phyloP scores from a whole-genome alignment of 106 monocot genomes.

The Iris macrosiphon region DNA sequence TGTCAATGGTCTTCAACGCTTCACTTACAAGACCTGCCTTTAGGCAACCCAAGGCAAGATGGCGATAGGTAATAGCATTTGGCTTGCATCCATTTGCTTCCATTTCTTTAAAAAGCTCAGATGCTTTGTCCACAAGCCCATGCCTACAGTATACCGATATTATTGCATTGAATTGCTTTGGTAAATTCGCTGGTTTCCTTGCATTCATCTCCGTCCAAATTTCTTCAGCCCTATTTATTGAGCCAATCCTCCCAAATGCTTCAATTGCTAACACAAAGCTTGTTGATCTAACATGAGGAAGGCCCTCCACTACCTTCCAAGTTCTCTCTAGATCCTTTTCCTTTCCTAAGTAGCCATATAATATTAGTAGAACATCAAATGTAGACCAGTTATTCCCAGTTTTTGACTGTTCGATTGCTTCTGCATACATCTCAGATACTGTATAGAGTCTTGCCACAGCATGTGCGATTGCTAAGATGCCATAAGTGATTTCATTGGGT shows the following conservation, averaged over 20 bases:
- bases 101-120: slow-evolving; percentile 68
- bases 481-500: slow-evolving; percentile 89
- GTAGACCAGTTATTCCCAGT: slow-evolving; percentile 90
- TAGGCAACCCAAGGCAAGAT: slow-evolving; percentile 77
- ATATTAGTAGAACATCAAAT: slow-evolving; percentile 71
- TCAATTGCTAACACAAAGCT: slow-evolving; percentile 73
- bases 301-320: slow-evolving; percentile 52
- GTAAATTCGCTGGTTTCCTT: slow-evolving; percentile 16
- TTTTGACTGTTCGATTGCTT: slow-evolving; percentile 59
- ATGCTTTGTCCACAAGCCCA: slow-evolving; percentile 65
- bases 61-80: slow-evolving; percentile 95
- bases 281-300: slow-evolving; percentile 68
- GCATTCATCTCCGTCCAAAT: slow-evolving; percentile 75
- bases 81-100: slow-evolving; percentile 54
- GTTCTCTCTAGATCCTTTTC: slow-evolving; percentile 64
- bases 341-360: slow-evolving; percentile 81
- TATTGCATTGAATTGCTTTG: slow-evolving; percentile 75
- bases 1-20: slow-evolving; percentile 61
- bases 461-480: slow-evolving; percentile 86
- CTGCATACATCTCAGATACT: slow-evolving; percentile 57
- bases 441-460: slow-evolving; percentile 71
- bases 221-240: slow-evolving; percentile 51
- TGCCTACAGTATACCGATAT: slow-evolving; percentile 72
- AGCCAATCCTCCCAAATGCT: slow-evolving; percentile 64
- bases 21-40: slow-evolving; percentile 61